A percentile compares a stretch with the other conserved stretches of the same genome.
Evolutionary conservation across 1,284 basidiomycete species (phyloP).

Genomic region (Fomitopsis pinicola): DNA sequence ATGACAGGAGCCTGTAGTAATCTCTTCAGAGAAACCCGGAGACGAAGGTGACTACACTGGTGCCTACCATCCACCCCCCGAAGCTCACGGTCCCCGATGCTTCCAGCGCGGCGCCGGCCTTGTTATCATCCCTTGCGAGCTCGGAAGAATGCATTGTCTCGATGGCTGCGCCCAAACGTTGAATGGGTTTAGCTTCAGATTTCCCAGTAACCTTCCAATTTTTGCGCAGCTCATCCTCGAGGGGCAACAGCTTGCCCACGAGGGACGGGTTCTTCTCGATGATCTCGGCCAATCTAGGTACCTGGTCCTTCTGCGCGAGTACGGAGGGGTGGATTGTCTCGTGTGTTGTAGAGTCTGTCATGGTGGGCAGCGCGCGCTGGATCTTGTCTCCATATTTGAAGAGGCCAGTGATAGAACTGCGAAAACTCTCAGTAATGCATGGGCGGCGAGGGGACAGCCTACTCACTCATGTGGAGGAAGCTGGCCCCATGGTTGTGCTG

Average conservation of each 20-base stretch:
- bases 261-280: slow-evolving; percentile 40
- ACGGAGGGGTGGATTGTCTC: slow-evolving; percentile 63
- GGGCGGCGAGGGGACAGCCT: neutral
- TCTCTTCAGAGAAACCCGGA: neutral
- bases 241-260: slow-evolving; percentile 39
- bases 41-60: neutral
- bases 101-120: neutral
- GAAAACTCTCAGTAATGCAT: slow-evolving; percentile 4
- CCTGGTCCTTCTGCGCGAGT: slow-evolving; percentile 36
- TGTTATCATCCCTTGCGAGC: neutral
- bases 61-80: neutral
- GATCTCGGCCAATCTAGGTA: slow-evolving; percentile 31
- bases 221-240: slow-evolving; percentile 48
- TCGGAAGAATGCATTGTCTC: neutral
- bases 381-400: slow-evolving; percentile 41
- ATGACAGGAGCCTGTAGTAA: neutral
- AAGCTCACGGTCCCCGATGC: neutral
- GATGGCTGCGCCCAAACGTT: neutral
- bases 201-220: slow-evolving; percentile 37
- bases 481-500: slow-evolving; percentile 55
- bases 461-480: slow-evolving; percentile 58
- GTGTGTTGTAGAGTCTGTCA: slow-evolving; percentile 42
- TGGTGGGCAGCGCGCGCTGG: slow-evolving; percentile 45
- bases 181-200: neutral
- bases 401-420: slow-evolving; percentile 49